Percentiles rank a stretch among this genome's conserved stretches.
phyloP scores from a whole-genome alignment of 2,329 filamentous ascomycete genomes.

The Sclerotinia sclerotiorum region DNA sequence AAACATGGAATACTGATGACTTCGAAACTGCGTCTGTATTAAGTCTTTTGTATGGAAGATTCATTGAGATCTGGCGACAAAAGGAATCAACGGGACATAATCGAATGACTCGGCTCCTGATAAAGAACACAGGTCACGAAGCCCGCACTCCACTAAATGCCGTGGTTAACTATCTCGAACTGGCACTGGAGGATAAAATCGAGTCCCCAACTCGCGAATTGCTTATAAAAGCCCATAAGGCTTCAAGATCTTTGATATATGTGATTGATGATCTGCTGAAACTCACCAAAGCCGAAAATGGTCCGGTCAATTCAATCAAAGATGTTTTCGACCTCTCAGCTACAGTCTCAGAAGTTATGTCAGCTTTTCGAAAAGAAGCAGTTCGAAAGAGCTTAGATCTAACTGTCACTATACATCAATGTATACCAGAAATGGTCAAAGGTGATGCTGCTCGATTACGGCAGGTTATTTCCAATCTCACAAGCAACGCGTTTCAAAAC shows the following conservation, averaged over 20 bases:
- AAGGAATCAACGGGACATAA: conserved; percentile 84
- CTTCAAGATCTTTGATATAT: conserved; percentile 88
- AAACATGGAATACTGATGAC: conserved; percentile 86
- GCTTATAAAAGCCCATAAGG: conserved; percentile 78
- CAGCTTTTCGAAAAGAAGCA: conserved; percentile 71
- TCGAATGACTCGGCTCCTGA: conserved; percentile 71
- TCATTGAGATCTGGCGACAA: conserved; percentile 90
- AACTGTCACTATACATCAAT: conserved; percentile 27
- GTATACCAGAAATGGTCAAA: conserved; percentile 29
- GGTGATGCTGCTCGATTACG: conserved; percentile 30
- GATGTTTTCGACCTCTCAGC: conserved; percentile 72
- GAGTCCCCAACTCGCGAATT: conserved; percentile 84
- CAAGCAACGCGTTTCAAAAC: conserved; percentile 33
- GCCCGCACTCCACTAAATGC: conserved; percentile 88
- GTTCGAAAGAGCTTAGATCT: conserved; percentile 43
- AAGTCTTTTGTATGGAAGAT: conserved; percentile 79
- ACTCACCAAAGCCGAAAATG: conserved; percentile 83
- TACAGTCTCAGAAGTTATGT: conserved; percentile 73
- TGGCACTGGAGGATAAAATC: conserved; percentile 76
- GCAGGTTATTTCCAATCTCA: conserved; percentile 32
- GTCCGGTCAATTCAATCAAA: conserved; percentile 73
- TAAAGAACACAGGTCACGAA: conserved; percentile 57
- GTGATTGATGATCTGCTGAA: conserved; percentile 92
- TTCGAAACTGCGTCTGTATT: conserved; percentile 84
- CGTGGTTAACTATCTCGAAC: conserved; percentile 93